Evolutionary conservation across 2,329 filamentous ascomycete genomes (phyloP), one percentile per base, ranked within the genome.

Genomic region (Venturia aucupariae): DNA sequence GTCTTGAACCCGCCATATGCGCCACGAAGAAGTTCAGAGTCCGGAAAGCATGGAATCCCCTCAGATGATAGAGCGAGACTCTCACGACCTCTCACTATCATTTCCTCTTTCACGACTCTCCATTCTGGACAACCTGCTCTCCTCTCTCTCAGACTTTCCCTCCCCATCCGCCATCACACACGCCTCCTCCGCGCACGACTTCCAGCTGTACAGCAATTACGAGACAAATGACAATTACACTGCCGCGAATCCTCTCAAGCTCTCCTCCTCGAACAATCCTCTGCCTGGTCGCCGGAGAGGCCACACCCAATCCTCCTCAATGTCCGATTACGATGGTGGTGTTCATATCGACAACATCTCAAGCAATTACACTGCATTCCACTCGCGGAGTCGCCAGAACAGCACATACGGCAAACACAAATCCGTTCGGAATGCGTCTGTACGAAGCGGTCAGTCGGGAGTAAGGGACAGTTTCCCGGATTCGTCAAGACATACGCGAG

Each of bases 321-420:
- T 81, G 38, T 85, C 83, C 7, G 84, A 86, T 66, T 78, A 78
- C 68, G 82, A 84, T 60, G 68, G 68, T 46, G 63, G 62, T 60
- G 65, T 66, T 60, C 71, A 75, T 54, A 66, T 70, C 15, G 71
- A 70, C 24, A 75, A 72, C 59, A 77, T 77, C 42, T 79, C 78
- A 66, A 75, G 76, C 5, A 71, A 71, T 54, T 77, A 77, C 46
- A 27, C 42, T 27, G 39, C 35, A 46, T 44, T 38, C 60, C 63
- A 74, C 70, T 68, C 77, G 72, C 69, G 84, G 61, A 84, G 90
- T 65, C 94, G 90, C 77, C 91, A 92, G 73, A 93, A 89, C 79
- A 89, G 87, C 73, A 90, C 89, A 42, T 90, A 87, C 72, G 87
- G 88, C 70, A 71, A 69, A 38, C 67, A 67, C 24, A 68, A 68